Conservation (phyloP, 129 eudicot genomes). For the Pittosporum tobira region DNA sequence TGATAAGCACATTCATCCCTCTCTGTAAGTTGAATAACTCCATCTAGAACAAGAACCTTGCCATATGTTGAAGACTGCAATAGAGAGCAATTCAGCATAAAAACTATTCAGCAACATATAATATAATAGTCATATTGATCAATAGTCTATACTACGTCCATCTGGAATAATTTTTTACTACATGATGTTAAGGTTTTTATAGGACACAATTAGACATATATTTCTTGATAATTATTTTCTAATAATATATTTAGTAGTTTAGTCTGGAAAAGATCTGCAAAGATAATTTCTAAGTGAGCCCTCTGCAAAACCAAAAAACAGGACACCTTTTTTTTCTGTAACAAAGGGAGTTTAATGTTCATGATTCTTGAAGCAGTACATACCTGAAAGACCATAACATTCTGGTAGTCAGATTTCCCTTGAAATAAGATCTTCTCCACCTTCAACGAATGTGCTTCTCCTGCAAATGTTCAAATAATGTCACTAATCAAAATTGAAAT, state of each 20-base stretch:
- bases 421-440: slow-evolving; percentile 75
- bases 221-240: neutral
- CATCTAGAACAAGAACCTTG: slow-evolving; percentile 89
- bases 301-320: neutral
- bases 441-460: slow-evolving; percentile 92
- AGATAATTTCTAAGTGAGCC: too few relatives aligned
- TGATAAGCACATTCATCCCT: slow-evolving; percentile 98
- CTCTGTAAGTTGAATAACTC: slow-evolving; percentile 93
- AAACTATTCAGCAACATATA: neutral
- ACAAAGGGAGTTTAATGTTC: neutral
- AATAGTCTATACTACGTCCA: neutral
- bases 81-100: slow-evolving; percentile 5
- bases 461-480: slow-evolving; percentile 25
- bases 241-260: neutral
- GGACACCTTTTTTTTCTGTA: neutral
- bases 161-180: too few relatives aligned
- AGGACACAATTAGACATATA: too few relatives aligned
- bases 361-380: neutral
- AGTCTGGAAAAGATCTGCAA: neutral
- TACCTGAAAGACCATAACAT: slow-evolving; percentile 93
- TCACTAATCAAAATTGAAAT: neutral
- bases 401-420: slow-evolving; percentile 75
- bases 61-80: slow-evolving; percentile 89
- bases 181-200: neutral
- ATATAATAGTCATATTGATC: neutral